Evolutionary conservation across 2,329 filamentous ascomycete genomes (phyloP), one percentile per base, ranked within the genome.

Genomic region (Aspergillus intermedius): DNA sequence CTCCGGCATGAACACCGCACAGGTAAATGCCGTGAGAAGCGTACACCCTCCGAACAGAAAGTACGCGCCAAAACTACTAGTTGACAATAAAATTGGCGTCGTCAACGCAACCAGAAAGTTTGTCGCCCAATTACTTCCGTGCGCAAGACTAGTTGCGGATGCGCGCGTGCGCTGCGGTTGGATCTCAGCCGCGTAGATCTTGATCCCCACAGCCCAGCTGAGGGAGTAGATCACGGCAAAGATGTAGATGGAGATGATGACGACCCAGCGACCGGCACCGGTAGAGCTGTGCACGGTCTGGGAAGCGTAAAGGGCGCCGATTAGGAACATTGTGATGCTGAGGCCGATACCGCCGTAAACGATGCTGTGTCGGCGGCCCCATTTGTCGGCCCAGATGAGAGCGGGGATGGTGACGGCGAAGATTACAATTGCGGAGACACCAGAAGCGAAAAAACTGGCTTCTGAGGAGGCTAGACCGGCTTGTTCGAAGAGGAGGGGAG

Each of bases 361-460:
- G 25, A 76, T 75, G 10, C 74, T 77, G 3, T 74, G 77, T 3
- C 77, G 74, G 5, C 81, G 71, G 3, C 79, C 78, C 75, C 79
- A 82, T 51, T 71, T 71, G 54, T 84, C 81, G 1, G 78, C 76
- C 12, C 77, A 71, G 19, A 82, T 64, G 50, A 79, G 71, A 0
- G 75, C 80, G 0, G 80, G 79, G 23, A 84, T 73, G 0, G 80
- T 80, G 43, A 77, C 69, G n/a, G 71, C 68, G 17, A 83, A 70
- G 61, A 83, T 83, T 2, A 82, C 63, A 1, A 84, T 72, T 0
- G 76, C 79, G 0, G 80, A 82, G 7, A 84, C 69, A 0, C 81
- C 81, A 0, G 80, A 83, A 1, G 81, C 82, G 2, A 84, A 70
- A 55, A 84, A 81, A 0, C 77, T 77, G 1, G 79, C 73, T 21